Evolutionary conservation across 2,329 filamentous ascomycete species (phyloP).

Genomic region (Elsinoe ampelina): DNA sequence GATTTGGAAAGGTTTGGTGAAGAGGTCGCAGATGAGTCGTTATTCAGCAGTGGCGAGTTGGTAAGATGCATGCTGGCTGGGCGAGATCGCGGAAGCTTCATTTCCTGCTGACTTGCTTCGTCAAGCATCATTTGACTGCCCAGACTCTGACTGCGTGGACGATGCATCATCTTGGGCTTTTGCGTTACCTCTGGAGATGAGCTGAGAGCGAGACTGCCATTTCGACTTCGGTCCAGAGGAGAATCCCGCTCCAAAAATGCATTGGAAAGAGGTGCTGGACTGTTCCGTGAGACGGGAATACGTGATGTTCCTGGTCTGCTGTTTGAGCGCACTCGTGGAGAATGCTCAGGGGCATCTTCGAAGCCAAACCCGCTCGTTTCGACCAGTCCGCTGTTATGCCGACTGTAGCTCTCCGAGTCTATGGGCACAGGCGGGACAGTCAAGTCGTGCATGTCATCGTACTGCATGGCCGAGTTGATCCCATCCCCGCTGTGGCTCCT

Average conservation of each 20-base stretch:
- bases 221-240: slow-evolving; percentile 52
- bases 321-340: slow-evolving; percentile 45
- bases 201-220: slow-evolving; percentile 47
- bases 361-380: slow-evolving; percentile 12
- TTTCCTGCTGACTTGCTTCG: slow-evolving; percentile 32
- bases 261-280: slow-evolving; percentile 63
- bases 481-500: slow-evolving; percentile 16
- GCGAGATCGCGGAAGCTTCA: slow-evolving; percentile 14
- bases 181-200: slow-evolving; percentile 35
- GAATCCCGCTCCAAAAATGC: slow-evolving; percentile 67
- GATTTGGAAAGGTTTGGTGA: slow-evolving; percentile 32
- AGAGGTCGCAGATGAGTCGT: slow-evolving; percentile 14
- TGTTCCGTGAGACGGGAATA: slow-evolving; percentile 77
- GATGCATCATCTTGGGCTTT: slow-evolving; percentile 48
- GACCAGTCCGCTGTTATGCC: slow-evolving; percentile 11
- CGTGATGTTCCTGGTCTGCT: slow-evolving; percentile 53
- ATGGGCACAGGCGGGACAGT: slow-evolving; percentile 4
- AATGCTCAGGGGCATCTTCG: slow-evolving; percentile 54
- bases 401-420: slow-evolving; percentile 9
- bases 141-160: slow-evolving; percentile 61
- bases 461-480: slow-evolving; percentile 9
- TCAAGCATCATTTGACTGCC: slow-evolving; percentile 46
- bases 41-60: not conserved
- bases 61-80: slow-evolving; percentile 12
- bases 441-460: slow-evolving; percentile 14